Evolutionary conservation across 345 rosid genomes (phyloP), one percentile per base, ranked within the genome.

Genomic region (Streptanthus diversifolius): DNA sequence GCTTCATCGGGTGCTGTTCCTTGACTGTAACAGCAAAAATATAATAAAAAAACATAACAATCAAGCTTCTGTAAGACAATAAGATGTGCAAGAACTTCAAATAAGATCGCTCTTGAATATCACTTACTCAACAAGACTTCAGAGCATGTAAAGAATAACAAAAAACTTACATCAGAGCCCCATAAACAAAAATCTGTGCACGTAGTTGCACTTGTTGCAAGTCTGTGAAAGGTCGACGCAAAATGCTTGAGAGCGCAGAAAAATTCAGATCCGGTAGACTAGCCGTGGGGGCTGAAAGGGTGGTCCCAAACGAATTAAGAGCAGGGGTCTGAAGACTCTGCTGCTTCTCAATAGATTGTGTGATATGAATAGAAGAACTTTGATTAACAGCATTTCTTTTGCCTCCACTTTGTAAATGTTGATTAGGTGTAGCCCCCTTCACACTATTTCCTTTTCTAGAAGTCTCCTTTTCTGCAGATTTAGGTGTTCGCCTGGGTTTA

Each of bases 131-230:
- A 54, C 51, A 62, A 60, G 56, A 75, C 63, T 51, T 59, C 4
- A 44, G 45, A 70, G 18, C 40, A 58, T 9, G 44, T 40, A 48
- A 19, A 56, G 62, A 49, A 22, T 48, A 77, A 30, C 47, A 47
- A 22, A 72, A 19, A 56, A 81, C 97, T 77, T 78, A 95, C 99
- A 95, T 95, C 76, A 95, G 78, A 71, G 95, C 88, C 65, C 99
- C 99, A 71, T 95, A 95, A 66, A 92, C 99, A 83, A 95, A 88
- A 68, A 95, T 95, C 85, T 95, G 99, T 60, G 99, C 91, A 45
- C 99, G 99, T 71, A 95, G 82, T 78, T 95, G 98, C 82, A 92
- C 91, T 95, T 95, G 99, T 75, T 95, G 99, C 72, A 85, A 72
- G 77, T 95, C 99, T 1, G 95, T 88, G 82, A 95, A 95, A 77